Conservation (phyloP, 805 yeast species). For the Komagataella mondaviorum region DNA sequence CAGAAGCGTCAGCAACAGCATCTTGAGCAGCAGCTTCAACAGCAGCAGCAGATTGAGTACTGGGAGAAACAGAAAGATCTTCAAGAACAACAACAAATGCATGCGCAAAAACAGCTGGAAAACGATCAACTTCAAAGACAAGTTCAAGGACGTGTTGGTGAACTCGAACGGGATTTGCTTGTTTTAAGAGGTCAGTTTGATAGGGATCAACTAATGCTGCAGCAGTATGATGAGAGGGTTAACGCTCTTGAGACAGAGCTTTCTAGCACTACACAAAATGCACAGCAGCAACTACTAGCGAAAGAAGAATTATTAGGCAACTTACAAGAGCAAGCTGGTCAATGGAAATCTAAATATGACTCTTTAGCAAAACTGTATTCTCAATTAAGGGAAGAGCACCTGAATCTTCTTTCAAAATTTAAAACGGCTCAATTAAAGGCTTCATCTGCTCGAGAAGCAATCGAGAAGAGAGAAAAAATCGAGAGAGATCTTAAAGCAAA, state of each 20-base stretch:
- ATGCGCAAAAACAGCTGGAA: slow-evolving; percentile 56
- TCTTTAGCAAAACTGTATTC: slow-evolving; percentile 80
- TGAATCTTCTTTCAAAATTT: slow-evolving; percentile 61
- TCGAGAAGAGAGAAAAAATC: slow-evolving; percentile 66
- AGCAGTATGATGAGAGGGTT: slow-evolving; percentile 80
- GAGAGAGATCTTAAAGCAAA: slow-evolving; percentile 79
- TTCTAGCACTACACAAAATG: slow-evolving; percentile 41
- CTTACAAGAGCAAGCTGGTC: slow-evolving; percentile 59
- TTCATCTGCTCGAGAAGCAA: slow-evolving; percentile 79
- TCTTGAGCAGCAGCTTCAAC: slow-evolving; percentile 53
- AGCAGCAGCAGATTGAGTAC: slow-evolving; percentile 56
- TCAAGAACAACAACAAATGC: slow-evolving; percentile 54
- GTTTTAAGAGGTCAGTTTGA: slow-evolving; percentile 72
- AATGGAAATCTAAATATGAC: slow-evolving; percentile 83
- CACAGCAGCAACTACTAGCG: slow-evolving; percentile 59
- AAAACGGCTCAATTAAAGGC: slow-evolving; percentile 80
- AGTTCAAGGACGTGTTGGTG: slow-evolving; percentile 67
- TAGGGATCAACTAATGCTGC: slow-evolving; percentile 69
- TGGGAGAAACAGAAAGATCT: slow-evolving; percentile 64
- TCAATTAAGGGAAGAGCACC: slow-evolving; percentile 84
- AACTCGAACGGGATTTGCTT: slow-evolving; percentile 68
- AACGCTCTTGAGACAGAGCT: slow-evolving; percentile 70
- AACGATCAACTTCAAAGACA: slow-evolving; percentile 61
- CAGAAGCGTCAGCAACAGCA: slow-evolving; percentile 54
- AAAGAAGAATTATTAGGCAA: slow-evolving; percentile 61